These are phyloP conservation scores for Rhizophora mangle DNA, from an alignment of 345 rosid species.

Conservation along the genomic window DNA sequence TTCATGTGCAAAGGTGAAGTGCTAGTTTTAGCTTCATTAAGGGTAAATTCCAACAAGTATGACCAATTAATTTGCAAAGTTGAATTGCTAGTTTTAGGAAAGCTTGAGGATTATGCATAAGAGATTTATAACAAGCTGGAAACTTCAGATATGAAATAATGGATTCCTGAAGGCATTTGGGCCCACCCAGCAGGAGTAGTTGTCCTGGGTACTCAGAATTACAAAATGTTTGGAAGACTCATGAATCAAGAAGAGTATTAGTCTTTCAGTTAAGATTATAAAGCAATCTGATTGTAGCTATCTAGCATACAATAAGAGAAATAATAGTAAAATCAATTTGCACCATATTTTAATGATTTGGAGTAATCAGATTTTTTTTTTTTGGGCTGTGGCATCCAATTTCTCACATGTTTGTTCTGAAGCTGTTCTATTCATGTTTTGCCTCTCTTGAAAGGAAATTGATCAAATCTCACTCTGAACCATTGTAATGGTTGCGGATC, in stretches of 20 bases:
- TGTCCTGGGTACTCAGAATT: not conserved
- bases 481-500: conserved; percentile 28
- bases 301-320: not conserved
- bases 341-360: not conserved
- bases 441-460: not conserved
- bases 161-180: not conserved
- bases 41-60: too few relatives aligned
- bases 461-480: conserved; percentile 7
- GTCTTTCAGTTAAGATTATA: too few relatives aligned
- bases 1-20: not conserved
- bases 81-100: not conserved
- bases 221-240: too few relatives aligned
- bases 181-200: too few relatives aligned
- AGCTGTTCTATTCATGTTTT: conserved; percentile 8
- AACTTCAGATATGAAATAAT: not conserved
- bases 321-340: not conserved
- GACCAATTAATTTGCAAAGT: too few relatives aligned
- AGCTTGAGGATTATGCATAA: too few relatives aligned
- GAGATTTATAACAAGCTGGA: not conserved
- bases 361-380: too few relatives aligned
- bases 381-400: not conserved
- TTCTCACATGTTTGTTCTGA: not conserved
- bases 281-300: too few relatives aligned
- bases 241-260: too few relatives aligned
- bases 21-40: not conserved